Evolutionary conservation across 805 yeast genomes (phyloP).

Genomic region (Kurtzmaniella fragi): DNA sequence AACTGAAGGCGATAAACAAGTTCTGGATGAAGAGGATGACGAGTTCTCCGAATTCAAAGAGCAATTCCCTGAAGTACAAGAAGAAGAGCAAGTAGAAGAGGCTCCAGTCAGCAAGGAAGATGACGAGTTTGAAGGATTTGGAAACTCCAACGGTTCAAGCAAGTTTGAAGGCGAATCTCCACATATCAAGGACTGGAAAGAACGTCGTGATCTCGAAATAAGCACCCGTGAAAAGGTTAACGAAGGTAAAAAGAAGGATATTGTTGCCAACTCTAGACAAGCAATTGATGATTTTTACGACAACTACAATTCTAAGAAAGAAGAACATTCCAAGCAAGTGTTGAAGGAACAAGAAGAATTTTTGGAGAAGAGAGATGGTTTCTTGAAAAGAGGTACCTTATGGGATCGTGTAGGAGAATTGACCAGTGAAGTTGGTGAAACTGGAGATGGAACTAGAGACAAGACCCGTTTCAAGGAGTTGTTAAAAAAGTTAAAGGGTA

Average conservation of each 20-base stretch:
- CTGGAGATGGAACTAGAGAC: constrained; percentile 46
- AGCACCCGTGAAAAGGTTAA: constrained; percentile 73
- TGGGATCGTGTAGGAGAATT: constrained; percentile 60
- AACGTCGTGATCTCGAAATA: constrained; percentile 73
- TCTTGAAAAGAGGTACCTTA: constrained; percentile 43
- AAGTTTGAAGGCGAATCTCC: constrained; percentile 44
- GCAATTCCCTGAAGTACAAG: constrained; percentile 58
- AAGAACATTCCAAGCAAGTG: constrained; percentile 58
- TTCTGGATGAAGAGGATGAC: constrained; percentile 34
- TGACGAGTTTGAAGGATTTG: constrained; percentile 37
- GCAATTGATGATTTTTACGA: constrained; percentile 91
- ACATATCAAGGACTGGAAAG: constrained; percentile 65
- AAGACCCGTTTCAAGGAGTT: constrained; percentile 67
- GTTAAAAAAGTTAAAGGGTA: constrained; percentile 60
- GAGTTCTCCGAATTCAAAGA: constrained; percentile 58
- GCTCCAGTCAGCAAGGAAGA: constrained; percentile 33
- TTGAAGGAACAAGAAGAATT: constrained; percentile 66
- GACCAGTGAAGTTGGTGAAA: constrained; percentile 40
- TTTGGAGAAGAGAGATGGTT: constrained; percentile 67
- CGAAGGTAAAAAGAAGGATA: constrained; percentile 55
- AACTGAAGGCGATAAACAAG: constrained; percentile 55
- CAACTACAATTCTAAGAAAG: constrained; percentile 80
- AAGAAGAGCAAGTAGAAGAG: constrained; percentile 10
- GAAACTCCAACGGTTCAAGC: constrained; percentile 7
- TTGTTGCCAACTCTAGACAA: constrained; percentile 71